These are phyloP conservation scores for Eragrostis tef DNA, from an alignment of 202 grass and related monocot genomes.

Conservation along the genomic window DNA sequence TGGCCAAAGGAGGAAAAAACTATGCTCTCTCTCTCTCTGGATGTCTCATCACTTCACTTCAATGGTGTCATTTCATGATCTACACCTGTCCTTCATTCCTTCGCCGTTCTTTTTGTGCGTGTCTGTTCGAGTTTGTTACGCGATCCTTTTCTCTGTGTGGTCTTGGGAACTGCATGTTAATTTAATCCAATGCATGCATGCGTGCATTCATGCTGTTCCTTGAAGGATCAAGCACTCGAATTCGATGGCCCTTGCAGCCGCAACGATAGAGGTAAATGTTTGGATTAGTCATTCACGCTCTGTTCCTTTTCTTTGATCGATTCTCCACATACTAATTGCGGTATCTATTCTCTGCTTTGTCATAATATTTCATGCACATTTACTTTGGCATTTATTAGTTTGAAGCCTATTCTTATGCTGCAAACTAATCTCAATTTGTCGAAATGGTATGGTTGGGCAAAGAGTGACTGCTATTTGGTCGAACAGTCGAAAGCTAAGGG, in stretches of 20 bases:
- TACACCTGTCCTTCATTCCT: conserved; percentile 51
- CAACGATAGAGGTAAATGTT: background rate
- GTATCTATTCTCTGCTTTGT: background rate
- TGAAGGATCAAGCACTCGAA: background rate
- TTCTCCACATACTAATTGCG: background rate
- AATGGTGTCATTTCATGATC: conserved; percentile 53
- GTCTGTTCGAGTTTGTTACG: conserved; percentile 45
- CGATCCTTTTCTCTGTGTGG: conserved; percentile 32
- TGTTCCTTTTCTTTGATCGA: background rate
- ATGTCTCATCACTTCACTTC: background rate
- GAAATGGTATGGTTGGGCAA: conserved; percentile 4
- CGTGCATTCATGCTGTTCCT: background rate
- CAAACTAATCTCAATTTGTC: conserved; percentile 13
- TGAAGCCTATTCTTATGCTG: background rate
- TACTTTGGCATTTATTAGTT: background rate
- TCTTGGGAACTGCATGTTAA: conserved; percentile 22
- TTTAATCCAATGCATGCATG: conserved; percentile 13
- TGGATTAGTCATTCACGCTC: background rate
- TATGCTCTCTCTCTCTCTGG: conserved; percentile 22
- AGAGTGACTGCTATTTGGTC: background rate
- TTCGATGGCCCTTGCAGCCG: background rate
- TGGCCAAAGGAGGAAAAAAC: conserved; percentile 27
- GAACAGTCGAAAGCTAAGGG: conserved; percentile 10
- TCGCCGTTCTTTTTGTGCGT: conserved; percentile 48
- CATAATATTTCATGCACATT: conserved; percentile 48